phyloP scores from a whole-genome alignment of 108 stramenopile genomes.

The Epithemia pelagica region DNA sequence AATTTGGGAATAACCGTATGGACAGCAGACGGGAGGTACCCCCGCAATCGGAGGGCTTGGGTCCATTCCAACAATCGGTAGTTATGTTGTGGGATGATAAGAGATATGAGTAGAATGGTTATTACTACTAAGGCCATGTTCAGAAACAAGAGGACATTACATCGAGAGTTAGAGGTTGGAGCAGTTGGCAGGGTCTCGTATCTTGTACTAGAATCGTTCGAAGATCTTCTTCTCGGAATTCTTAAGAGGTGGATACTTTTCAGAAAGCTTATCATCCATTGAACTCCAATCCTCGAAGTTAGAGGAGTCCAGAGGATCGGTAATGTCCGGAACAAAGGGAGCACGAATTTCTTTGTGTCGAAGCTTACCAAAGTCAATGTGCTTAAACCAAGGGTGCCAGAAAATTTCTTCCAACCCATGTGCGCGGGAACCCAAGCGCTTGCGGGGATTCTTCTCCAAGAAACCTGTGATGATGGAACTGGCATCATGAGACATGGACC shows the following conservation, averaged over 20 bases:
- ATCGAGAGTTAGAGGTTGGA: too few species aligned
- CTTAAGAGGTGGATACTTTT: constrained; percentile 20
- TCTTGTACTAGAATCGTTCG: constrained; percentile 5
- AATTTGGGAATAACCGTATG: too few species aligned
- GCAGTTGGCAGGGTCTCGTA: too few species aligned
- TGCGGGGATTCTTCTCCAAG: constrained; percentile 40
- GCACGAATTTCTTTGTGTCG: constrained; percentile 54
- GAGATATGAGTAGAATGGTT: too few species aligned
- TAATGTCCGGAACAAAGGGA: constrained; percentile 84
- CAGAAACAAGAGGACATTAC: too few species aligned
- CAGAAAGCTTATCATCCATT: constrained; percentile 34
- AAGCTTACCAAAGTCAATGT: constrained; percentile 63
- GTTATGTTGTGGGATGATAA: too few species aligned
- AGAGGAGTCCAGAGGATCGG: constrained; percentile 38
- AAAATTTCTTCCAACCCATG: constrained; percentile 62
- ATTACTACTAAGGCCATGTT: too few species aligned
- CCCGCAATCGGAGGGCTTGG: too few species aligned
- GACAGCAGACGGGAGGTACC: too few species aligned
- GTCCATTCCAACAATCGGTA: too few species aligned
- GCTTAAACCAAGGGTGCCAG: constrained; percentile 65
- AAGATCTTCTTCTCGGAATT: constrained; percentile 31
- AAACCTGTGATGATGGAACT: constrained; percentile 48
- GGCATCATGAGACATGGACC: background rate
- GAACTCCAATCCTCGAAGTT: constrained; percentile 32
- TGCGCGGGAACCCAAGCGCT: constrained; percentile 58